phyloP scores from a whole-genome alignment of 345 rosid genomes.

The Salix purpurea region DNA sequence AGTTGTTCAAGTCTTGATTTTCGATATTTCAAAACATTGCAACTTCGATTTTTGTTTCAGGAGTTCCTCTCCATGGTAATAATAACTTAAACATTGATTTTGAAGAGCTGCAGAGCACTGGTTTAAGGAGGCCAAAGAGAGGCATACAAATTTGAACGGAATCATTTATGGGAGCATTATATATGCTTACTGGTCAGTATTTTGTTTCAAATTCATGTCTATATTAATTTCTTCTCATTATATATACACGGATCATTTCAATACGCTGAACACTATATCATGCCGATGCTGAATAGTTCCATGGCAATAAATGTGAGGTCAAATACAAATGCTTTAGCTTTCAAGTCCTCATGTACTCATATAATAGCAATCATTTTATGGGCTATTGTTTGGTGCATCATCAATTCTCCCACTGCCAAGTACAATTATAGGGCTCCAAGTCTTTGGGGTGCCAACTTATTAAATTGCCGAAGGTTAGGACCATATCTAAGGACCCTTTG shows the following conservation, averaged over 20 bases:
- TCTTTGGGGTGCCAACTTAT: neutral
- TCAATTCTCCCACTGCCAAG: neutral
- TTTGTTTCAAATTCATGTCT: neutral
- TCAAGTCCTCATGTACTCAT: neutral
- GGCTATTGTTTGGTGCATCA: neutral
- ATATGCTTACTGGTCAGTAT: slow-evolving; percentile 76
- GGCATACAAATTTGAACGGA: slow-evolving; percentile 56
- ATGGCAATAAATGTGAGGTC: neutral
- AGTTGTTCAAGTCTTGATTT: neutral
- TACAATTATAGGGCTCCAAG: neutral
- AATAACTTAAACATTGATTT: slow-evolving; percentile 26
- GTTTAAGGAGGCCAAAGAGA: slow-evolving; percentile 79
- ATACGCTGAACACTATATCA: neutral
- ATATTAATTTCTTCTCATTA: neutral
- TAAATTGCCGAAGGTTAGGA: neutral
- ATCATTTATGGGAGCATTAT: slow-evolving; percentile 85
- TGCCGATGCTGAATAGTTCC: neutral
- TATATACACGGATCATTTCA: neutral
- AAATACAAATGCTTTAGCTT: neutral
- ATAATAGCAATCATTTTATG: neutral
- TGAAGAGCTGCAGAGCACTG: slow-evolving; percentile 97
- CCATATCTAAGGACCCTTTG: neutral
- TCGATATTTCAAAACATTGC: neutral
- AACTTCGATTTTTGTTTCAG: neutral
- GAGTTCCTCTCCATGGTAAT: slow-evolving; percentile 27